A percentile compares a stretch with the other conserved stretches of the same genome.
Evolutionary conservation across 148 eudicot genomes (phyloP).

Genomic region (Heliamphora exappendiculata): DNA sequence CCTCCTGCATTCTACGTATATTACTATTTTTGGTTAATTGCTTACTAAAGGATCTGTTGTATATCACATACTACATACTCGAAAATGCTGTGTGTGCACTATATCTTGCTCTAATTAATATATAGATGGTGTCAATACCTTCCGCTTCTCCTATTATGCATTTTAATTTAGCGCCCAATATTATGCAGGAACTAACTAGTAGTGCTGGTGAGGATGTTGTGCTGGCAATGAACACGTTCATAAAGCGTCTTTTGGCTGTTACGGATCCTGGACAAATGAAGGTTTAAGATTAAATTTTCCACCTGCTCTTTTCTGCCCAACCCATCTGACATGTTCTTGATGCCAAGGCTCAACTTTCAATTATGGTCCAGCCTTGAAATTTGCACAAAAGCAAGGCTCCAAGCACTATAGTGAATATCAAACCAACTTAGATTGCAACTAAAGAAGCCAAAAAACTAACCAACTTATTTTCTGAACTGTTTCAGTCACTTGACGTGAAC

Average conservation of each 20-base stretch:
- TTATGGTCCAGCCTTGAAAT: not conserved
- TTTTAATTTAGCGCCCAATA: not conserved
- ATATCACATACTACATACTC: not conserved
- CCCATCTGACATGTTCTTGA: not conserved
- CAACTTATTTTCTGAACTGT: not conserved
- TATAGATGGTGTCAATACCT: not conserved
- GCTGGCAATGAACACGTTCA: constrained; percentile 79
- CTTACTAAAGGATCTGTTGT: not conserved
- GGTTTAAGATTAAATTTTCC: constrained; percentile 27
- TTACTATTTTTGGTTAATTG: not conserved
- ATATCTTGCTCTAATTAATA: not conserved
- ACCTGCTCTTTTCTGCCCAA: not conserved
- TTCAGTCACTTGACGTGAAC: not conserved
- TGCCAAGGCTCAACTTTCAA: not conserved
- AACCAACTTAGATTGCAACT: not conserved
- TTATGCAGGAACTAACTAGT: constrained; percentile 66
- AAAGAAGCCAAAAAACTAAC: not conserved
- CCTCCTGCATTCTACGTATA: too few relatives aligned
- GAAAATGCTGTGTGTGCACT: not conserved
- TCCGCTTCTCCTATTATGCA: not conserved
- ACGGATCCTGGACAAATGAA: constrained; percentile 84
- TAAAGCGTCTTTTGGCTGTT: constrained; percentile 68
- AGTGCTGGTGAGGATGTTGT: constrained; percentile 85
- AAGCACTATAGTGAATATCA: not conserved
- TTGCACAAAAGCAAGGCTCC: not conserved